Evolutionary conservation across 805 yeast genomes (phyloP), one percentile per base, ranked within the genome.

Genomic region (Cyberlindnera saturnus): DNA sequence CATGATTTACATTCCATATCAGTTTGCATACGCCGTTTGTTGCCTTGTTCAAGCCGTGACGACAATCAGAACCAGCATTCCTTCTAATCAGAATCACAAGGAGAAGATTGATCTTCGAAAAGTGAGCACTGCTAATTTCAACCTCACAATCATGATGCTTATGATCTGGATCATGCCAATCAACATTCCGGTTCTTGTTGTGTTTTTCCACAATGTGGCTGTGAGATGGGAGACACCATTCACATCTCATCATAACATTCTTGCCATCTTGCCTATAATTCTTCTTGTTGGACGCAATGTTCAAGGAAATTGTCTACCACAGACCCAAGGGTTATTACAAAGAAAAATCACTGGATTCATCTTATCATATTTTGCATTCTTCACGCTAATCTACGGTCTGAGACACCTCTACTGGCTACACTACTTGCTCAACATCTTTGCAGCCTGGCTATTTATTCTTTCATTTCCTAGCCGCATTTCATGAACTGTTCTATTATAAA

Each of bases 371-470:
- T 67, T 79, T 48, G 70, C 77, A 1, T 57, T 76, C 32, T 88
- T 85, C 62, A 66, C 84, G 35, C 61, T 85, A 43, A 55, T 87
- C 9, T 87, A 80, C 62, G 96, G 96, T 2, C 71, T 84, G 6
- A 74, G 90, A 56, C 85, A 87, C 55, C 71, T 91, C n/a, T 90
- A 77, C 62, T 86, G 90, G 86, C 65, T 89, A 38, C 93, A 89
- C 54, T 85, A 86, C 57, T 61, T 88, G 40, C 73, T 84, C 43
- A 88, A 88, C 60, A 59, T 82, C 15, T 63, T 81, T 42, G 72
- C 81, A 59, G 73, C 82, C 36, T 69, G 82, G 73, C 50, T 77
- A 17, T 58, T 73, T 16, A 41, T 59, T 32, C 36, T 55, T 13
- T 40, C 59, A 15, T 45, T 60, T 39, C 55, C 61, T 26, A 23